Evolutionary conservation across 1,139 yeast genomes (phyloP), one percentile per base, ranked within the genome.

Genomic region (Trichomonascaceae sp.): DNA sequence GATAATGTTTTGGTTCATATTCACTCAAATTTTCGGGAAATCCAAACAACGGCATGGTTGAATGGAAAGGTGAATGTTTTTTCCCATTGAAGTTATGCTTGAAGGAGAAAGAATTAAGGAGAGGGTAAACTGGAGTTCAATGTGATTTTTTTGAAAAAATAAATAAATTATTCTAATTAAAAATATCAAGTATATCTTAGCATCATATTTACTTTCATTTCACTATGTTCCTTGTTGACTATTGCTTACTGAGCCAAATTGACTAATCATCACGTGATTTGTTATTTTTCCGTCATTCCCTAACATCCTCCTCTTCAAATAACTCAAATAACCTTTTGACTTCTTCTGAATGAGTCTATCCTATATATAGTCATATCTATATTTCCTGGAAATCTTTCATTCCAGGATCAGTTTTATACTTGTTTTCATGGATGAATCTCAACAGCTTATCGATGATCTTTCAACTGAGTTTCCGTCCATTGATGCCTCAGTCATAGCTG

Each of bases 1-100:
- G 55, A 53, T 63, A 65, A 57, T 65, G 63, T 55, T 60, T 61
- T 44, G 58, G 50, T 36, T 55, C 47, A 53, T 59, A 64, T 50
- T 64, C 61, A 17, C 59, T 32, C 51, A 64, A 45, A 15, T 53
- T 49, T 36, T 57, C 63, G 24, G 66, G 66, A 52, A 63, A 63
- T 44, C 64, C 65, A 45, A 60, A 60, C 51, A 59, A 48, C n/a
- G 53, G 49, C 57, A 59, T 57, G 27, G 32, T 55, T 9, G 18
- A 32, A 13, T 36, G 41, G 8, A 2, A 36, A 2, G 17, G 15
- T 12, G 41, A 13, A 12, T 32, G 38, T 32, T 32, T 36, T n/a
- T 36, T 36, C 32, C 32, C 32, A 27, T 2, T 5, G 32, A 27
- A 22, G 24, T 22, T 22, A 22, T 22, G 32, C 12, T 27, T 5